These are phyloP conservation scores for Russula emetica DNA, from an alignment of 768 basidiomycete species.

Conservation along the genomic window DNA sequence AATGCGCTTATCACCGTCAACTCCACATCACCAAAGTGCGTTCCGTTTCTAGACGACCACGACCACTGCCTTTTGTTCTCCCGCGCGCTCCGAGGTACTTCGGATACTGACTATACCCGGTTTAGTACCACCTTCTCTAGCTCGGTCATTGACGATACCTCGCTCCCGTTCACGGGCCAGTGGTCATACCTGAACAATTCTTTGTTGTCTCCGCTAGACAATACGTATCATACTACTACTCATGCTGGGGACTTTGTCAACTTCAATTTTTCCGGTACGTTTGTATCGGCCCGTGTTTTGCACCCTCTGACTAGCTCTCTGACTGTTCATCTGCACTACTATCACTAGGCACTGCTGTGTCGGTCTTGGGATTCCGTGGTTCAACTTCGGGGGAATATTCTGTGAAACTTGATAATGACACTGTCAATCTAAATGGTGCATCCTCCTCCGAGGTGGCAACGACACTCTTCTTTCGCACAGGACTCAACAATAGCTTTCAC, in stretches of 20 bases:
- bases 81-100: not conserved
- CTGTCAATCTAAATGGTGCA: constrained; percentile 45
- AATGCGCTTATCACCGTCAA: constrained; percentile 47
- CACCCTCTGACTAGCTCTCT: not conserved
- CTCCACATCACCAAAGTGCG: constrained; percentile 37
- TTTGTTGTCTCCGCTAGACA: constrained; percentile 28
- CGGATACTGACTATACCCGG: constrained; percentile 33
- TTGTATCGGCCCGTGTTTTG: not conserved
- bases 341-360: constrained; percentile 54
- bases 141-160: constrained; percentile 40
- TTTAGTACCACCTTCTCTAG: constrained; percentile 36
- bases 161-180: constrained; percentile 48
- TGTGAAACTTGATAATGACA: constrained; percentile 51
- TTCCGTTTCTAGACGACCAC: constrained; percentile 20
- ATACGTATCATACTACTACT: constrained; percentile 34
- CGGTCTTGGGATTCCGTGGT: constrained; percentile 56
- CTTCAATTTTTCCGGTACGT: constrained; percentile 47
- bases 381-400: constrained; percentile 55
- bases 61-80: not conserved
- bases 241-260: constrained; percentile 45
- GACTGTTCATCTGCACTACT: not conserved
- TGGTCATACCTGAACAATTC: constrained; percentile 43
- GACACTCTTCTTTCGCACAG: constrained; percentile 60
- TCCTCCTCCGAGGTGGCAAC: constrained; percentile 52
- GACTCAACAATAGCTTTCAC: constrained; percentile 53